Evolutionary conservation across 768 basidiomycete genomes (phyloP), one percentile per base, ranked within the genome.

Genomic region (Leccinum disarticulatum): DNA sequence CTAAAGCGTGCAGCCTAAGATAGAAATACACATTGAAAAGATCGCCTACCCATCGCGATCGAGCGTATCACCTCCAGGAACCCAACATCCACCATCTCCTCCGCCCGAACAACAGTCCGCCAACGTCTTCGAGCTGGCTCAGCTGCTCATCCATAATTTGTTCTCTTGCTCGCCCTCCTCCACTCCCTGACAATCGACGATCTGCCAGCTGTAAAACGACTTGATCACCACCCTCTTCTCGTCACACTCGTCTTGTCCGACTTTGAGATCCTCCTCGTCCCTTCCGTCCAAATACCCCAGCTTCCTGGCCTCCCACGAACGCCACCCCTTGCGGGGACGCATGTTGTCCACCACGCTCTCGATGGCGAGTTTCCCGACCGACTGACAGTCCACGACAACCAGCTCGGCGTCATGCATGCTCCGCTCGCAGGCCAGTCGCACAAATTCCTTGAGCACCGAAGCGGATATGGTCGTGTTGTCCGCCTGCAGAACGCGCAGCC

Each of bases 161-260:
- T 73, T 56, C 83, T 76, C 68, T 79, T 78, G 55, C 77, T 75
- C 47, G 78, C 65, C 64, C 80, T 70, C 74, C 83, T 90, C 59
- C 84, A 80, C 62, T 84, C 87, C 68, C 88, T 79, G 55, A 80
- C 81, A 35, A 69, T 93, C 92, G 38, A 94, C 91, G 10, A 83
- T 88, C 78, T 93, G 89, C 89, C 90, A 92, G 52, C 87, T 85
- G 72, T 90, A 88, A 72, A 93, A 95, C 27, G 88, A 86, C 81
- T 93, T 93, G 64, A 94, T 69, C 54, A 91, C 87, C 27, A 94
- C 86, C 27, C 86, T 77, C 67, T 67, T 73, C 66, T 82, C 80
- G 62, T 93, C 91, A 68, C 91, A 92, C 71, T 95, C 93, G 71
- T 92, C 88, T 74, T 91, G 87, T 48, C 87, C 88, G 10, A 84